phyloP scores from a whole-genome alignment of 345 rosid genomes.

The Passiflora organensis region DNA sequence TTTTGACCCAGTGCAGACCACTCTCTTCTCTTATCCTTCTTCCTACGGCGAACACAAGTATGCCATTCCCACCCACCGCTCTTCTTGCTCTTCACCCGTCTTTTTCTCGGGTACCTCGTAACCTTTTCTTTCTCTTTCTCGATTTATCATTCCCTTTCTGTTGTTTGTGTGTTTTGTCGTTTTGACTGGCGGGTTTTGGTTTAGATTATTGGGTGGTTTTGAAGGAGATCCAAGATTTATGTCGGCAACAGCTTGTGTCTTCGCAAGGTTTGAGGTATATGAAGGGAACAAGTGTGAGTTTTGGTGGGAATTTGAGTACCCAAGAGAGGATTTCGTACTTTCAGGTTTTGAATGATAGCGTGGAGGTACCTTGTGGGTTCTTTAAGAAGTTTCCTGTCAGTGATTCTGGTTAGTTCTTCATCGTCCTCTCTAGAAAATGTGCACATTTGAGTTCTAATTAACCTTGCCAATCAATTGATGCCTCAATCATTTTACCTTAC shows the following conservation, averaged over 20 bases:
- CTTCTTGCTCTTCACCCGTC: conserved; percentile 64
- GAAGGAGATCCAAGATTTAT: conserved; percentile 45
- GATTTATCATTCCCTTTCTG: background rate
- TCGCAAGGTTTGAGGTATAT: conserved; percentile 45
- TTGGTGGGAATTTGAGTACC: conserved; percentile 64
- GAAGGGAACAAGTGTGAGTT: conserved; percentile 37
- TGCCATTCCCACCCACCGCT: conserved; percentile 61
- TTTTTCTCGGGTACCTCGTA: conserved; percentile 50
- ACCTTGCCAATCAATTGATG: too few relatives aligned
- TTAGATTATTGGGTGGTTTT: conserved; percentile 58
- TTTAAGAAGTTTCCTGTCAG: conserved; percentile 54
- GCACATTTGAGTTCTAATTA: too few relatives aligned
- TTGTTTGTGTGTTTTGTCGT: background rate
- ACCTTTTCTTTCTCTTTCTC: too few relatives aligned
- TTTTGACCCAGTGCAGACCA: conserved; percentile 54
- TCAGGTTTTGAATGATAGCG: conserved; percentile 24
- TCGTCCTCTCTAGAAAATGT: too few relatives aligned
- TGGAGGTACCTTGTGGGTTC: conserved; percentile 76
- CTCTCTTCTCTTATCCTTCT: conserved; percentile 68
- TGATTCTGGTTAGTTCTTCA: conserved; percentile 46
- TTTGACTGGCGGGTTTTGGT: conserved; percentile 9
- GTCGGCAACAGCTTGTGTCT: conserved; percentile 23
- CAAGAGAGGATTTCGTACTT: conserved; percentile 60
- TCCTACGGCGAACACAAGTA: conserved; percentile 86
- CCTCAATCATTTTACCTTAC: too few relatives aligned